Conservation (phyloP, 2,329 filamentous ascomycete genomes). For the Cadophora gregata region DNA sequence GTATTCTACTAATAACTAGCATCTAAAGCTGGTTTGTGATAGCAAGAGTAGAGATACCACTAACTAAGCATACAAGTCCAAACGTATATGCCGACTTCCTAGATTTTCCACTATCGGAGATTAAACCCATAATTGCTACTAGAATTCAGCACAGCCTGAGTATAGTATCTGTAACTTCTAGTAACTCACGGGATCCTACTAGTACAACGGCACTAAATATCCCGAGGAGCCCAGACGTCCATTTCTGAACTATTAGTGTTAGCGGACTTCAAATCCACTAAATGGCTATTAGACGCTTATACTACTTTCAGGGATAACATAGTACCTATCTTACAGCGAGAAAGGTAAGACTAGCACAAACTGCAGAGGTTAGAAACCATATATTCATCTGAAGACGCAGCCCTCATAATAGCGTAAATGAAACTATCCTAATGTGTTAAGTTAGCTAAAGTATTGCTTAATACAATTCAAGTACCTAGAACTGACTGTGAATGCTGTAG, state of each 20-base stretch:
- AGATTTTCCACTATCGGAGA: slow-evolving; percentile 10
- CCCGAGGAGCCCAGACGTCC: slow-evolving; percentile 21
- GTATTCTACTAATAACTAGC: slow-evolving; percentile 64
- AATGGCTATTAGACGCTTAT: neutral
- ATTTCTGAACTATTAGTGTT: slow-evolving; percentile 17
- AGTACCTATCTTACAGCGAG: slow-evolving; percentile 12
- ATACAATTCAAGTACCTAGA: neutral
- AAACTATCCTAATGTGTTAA: slow-evolving; percentile 18
- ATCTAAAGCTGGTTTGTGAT: slow-evolving; percentile 15
- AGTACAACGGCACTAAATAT: slow-evolving; percentile 20
- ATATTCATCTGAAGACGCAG: no score
- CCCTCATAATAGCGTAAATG: slow-evolving; percentile 22
- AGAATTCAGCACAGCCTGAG: neutral
- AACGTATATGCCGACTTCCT: slow-evolving; percentile 18
- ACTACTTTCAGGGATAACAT: slow-evolving; percentile 13
- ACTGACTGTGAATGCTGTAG: slow-evolving; percentile 22
- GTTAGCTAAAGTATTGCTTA: neutral
- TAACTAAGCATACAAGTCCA: slow-evolving; percentile 14
- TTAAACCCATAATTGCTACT: slow-evolving; percentile 19
- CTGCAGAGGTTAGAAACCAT: slow-evolving; percentile 2
- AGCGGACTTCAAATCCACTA: neutral
- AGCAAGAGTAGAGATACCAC: slow-evolving; percentile 2
- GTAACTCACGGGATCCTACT: slow-evolving; percentile 19
- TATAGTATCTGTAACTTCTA: neutral
- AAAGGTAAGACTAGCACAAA: slow-evolving; percentile 20